A percentile compares a stretch with the other conserved stretches of the same genome.
phyloP scores from a whole-genome alignment of 192 early-diverging fungal genomes.

The Coemansia sp. region DNA sequence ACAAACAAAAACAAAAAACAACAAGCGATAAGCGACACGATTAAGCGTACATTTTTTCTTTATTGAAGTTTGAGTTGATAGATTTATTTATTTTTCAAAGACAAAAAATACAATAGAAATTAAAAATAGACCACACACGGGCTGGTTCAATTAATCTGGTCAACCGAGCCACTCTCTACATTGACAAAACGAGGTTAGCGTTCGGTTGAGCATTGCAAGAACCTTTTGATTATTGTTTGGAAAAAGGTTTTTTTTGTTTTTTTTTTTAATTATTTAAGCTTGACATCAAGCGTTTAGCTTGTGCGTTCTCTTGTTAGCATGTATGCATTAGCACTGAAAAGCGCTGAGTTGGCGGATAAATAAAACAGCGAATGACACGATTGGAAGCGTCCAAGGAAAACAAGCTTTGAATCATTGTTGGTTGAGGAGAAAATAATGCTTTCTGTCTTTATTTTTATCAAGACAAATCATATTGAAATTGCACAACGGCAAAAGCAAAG shows the following conservation, averaged over 20 bases:
- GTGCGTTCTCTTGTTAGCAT: conserved; percentile 1
- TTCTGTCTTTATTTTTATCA: too few relatives aligned
- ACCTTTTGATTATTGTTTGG: not conserved
- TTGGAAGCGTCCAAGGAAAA: too few relatives aligned
- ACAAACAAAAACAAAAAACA: not conserved
- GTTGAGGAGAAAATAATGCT: too few relatives aligned
- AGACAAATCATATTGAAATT: too few relatives aligned
- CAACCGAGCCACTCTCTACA: not conserved
- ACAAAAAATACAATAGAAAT: not conserved
- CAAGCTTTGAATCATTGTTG: too few relatives aligned
- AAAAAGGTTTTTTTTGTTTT: too few relatives aligned
- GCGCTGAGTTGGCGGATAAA: too few relatives aligned
- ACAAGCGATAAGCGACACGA: not conserved
- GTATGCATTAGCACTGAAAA: too few relatives aligned
- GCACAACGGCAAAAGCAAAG: too few relatives aligned
- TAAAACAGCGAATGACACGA: too few relatives aligned
- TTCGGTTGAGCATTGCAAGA: not conserved
- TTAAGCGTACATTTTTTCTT: not conserved
- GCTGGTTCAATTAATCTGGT: not conserved
- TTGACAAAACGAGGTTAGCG: not conserved
- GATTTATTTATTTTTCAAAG: not conserved
- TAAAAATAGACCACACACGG: not conserved
- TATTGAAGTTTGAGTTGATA: not conserved
- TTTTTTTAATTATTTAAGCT: too few relatives aligned
- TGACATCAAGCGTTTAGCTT: not conserved